Evolutionary conservation across 305 asterid genomes (phyloP), one percentile per base, ranked within the genome.

Genomic region (Solanum hybrid): DNA sequence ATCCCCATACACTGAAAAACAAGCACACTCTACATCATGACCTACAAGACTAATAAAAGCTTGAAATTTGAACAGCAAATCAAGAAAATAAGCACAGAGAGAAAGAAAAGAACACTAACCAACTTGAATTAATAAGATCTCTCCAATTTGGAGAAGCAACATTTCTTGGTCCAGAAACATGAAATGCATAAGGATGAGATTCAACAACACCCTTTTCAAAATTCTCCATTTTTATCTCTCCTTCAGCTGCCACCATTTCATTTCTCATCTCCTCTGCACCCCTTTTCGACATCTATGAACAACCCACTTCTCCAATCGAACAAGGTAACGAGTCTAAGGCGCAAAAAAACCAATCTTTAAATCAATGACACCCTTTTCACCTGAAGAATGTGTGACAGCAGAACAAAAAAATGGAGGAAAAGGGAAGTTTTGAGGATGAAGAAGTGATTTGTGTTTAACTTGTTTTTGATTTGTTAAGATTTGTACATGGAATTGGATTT

Each of bases 91-190:
- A 39, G 45, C 45, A 39, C 45, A 39, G 45, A 10, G 45, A 39
- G 45, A 39, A 39, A 10, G 45, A 61, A 45, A 2, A 88, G 12
- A 88, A 32, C 38, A 89, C 96, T 90, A 33, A 97, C 99, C 99
- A 96, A 70, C 96, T 94, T 73, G 99, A 96, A 89, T 89, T 96
- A 90, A 96, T 95, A 89, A 97, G 95, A 88, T 95, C 99, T 93
- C 95, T 95, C 99, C 98, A 97, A 91, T 95, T 97, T 0, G 97
- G 97, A 31, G 97, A 92, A 91, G 99, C 96, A 91, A 97, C 96
- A 88, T 95, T 97, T 33, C 98, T 95, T 32, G 99, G 99, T 15
- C 99, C 99, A 57, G 99, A 97, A 1, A 96, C 98, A 93, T 97
- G 96, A 92, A 97, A 97, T 17, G 99, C 97, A 87, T 94, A 95